A percentile compares a stretch with the other conserved stretches of the same genome.
phyloP scores from a whole-genome alignment of 768 basidiomycete genomes.

The Hericium alpestre region DNA sequence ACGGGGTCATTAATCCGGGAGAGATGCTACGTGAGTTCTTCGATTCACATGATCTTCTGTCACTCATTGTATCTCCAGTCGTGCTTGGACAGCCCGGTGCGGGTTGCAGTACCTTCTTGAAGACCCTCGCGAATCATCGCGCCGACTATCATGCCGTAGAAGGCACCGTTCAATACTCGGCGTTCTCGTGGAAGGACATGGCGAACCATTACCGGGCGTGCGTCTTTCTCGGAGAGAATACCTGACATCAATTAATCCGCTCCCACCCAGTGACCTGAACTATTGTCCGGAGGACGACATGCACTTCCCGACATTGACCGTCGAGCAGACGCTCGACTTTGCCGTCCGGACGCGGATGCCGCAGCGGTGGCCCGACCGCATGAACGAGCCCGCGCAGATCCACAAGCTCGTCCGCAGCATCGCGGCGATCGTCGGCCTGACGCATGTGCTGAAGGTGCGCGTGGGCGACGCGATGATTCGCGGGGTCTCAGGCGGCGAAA shows the following conservation, averaged over 20 bases:
- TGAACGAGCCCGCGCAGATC: slow-evolving; percentile 17
- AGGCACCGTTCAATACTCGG: slow-evolving; percentile 69
- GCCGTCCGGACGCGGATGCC: slow-evolving; percentile 63
- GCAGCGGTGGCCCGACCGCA: slow-evolving; percentile 32
- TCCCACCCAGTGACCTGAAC: slow-evolving; percentile 48
- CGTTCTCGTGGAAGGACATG: slow-evolving; percentile 57
- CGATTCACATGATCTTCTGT: neutral
- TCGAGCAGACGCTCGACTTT: slow-evolving; percentile 63
- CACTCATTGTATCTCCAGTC: slow-evolving; percentile 29
- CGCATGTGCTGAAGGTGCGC: slow-evolving; percentile 39
- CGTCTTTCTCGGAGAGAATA: neutral
- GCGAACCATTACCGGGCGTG: slow-evolving; percentile 46
- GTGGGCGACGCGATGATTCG: slow-evolving; percentile 71
- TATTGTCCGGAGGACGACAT: slow-evolving; percentile 81
- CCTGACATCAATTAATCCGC: neutral
- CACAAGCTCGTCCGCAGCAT: neutral
- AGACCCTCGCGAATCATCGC: slow-evolving; percentile 68
- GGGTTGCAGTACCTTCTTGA: slow-evolving; percentile 78
- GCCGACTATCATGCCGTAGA: slow-evolving; percentile 57
- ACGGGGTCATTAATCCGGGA: slow-evolving; percentile 47
- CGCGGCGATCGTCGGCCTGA: neutral
- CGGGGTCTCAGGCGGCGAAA: slow-evolving; percentile 65
- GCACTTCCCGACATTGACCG: slow-evolving; percentile 78
- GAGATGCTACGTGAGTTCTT: slow-evolving; percentile 56
- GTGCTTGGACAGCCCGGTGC: slow-evolving; percentile 80